Base-by-base conservation (phyloP, 208 protist genomes). In the Endotrypanum monterogeii region DNA sequence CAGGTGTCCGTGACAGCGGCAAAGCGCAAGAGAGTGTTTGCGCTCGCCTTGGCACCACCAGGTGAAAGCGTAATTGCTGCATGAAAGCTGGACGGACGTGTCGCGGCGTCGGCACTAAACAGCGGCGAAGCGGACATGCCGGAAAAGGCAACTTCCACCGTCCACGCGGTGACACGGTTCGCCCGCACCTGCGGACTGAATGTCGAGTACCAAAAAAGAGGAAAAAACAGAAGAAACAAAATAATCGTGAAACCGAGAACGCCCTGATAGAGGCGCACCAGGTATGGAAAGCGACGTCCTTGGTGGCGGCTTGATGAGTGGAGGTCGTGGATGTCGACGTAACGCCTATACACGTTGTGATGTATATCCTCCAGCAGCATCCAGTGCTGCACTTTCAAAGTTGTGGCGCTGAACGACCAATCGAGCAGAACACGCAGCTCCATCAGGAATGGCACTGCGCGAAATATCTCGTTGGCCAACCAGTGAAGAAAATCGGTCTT, bases 341-440 rank as follows among this genome's bases (percentile, higher is more conserved):
- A 89, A n/a, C 89, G 85, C 39, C 73, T 58, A 73, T 89, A 92
- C 37, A 94, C 68, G 23, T 46, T 80, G 76, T 91, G 74, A 73
- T 91, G 84, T 28, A 93, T 75, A 74, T 94, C 92, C 74, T 96
- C 92, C 14, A 96, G 71, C 9, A 92, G 83, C 80, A 93, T 82
- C 89, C 90, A 96, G 52, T 95, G 78, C 70, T 90, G 82, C 50
- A 92, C 72, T 76, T 89, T 89, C 39, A 96, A 67, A 54, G 85
- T 71, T 11, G 92, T 96, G 8, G 68, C 51, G 37, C 83, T 86
- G 68, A 83, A 89, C 2, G 85, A 82, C 92, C 92, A 96, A 61
- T 96, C 92, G 0, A 96, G 83, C 35, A 95, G 76, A 14, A 90
- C 76, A 32, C 86, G 82, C 63, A 94, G 66, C 84, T 96, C 92